phyloP scores from a whole-genome alignment of 2,329 filamentous ascomycete species.

The Aspergillus niger region DNA sequence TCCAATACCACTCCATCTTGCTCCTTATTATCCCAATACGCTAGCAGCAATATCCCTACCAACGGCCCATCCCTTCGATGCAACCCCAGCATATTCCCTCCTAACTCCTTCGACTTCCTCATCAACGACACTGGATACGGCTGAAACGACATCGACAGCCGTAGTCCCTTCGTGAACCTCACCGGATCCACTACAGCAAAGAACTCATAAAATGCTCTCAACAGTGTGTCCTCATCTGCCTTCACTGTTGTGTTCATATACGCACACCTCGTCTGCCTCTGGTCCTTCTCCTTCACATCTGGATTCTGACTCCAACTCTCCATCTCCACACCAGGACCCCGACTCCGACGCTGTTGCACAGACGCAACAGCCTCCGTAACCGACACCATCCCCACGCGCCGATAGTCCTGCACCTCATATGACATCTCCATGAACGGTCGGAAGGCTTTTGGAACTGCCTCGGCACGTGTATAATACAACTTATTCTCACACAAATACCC shows the following conservation, averaged over 20 bases:
- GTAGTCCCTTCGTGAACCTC: not conserved
- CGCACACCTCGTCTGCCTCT: not conserved
- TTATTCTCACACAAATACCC: not conserved
- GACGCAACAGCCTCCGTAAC: not conserved
- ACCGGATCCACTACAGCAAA: too few relatives aligned
- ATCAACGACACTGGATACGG: not conserved
- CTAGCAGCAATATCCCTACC: not conserved
- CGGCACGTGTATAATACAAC: not conserved
- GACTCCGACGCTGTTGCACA: too few relatives aligned
- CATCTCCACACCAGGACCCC: too few relatives aligned
- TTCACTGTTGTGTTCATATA: not conserved
- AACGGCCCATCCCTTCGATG: not conserved
- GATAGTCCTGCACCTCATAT: not conserved
- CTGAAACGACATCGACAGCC: not conserved
- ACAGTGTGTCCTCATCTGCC: not conserved
- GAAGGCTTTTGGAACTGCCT: not conserved
- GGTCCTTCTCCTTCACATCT: not conserved
- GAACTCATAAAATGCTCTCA: not conserved
- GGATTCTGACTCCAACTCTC: not conserved
- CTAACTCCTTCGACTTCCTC: not conserved
- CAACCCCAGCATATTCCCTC: not conserved
- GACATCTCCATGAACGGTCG: not conserved
- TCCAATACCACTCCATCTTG: not conserved
- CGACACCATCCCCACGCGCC: not conserved
- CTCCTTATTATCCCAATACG: not conserved